Conservation (phyloP, 164 flowering plant species). For the Stephania japonica region DNA sequence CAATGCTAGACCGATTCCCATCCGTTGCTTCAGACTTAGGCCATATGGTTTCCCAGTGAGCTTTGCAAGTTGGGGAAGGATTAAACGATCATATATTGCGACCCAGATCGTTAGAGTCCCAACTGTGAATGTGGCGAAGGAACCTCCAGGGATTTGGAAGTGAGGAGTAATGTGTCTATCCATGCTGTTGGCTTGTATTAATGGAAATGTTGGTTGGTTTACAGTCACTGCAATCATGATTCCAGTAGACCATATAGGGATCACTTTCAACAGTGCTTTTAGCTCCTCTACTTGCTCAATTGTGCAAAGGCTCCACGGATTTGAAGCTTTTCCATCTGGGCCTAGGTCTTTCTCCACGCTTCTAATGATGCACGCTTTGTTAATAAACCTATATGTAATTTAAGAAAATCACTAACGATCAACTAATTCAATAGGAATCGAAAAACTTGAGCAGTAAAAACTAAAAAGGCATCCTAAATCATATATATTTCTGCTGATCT, state of each 20-base stretch:
- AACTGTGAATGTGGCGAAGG: constrained; percentile 30
- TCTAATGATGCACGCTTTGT: constrained; percentile 40
- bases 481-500: background rate
- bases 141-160: constrained; percentile 53
- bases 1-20: constrained; percentile 46
- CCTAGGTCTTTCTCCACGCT: constrained; percentile 25
- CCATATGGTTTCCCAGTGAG: constrained; percentile 31
- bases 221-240: constrained; percentile 24
- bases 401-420: background rate
- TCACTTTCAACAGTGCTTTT: constrained; percentile 34
- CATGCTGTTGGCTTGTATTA: constrained; percentile 47
- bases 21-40: constrained; percentile 28
- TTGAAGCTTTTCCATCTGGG: constrained; percentile 27
- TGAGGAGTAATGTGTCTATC: constrained; percentile 38
- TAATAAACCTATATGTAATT: constrained; percentile 25
- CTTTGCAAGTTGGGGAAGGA: constrained; percentile 32
- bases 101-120: constrained; percentile 33
- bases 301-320: constrained; percentile 44
- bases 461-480: background rate
- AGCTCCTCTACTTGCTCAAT: constrained; percentile 41
- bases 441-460: background rate
- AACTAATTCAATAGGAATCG: background rate
- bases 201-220: constrained; percentile 27
- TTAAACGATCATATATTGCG: constrained; percentile 38
- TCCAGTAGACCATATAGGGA: constrained; percentile 48